Evolutionary conservation across 495 filamentous ascomycete species (phyloP).

Genomic region (Aspergillus conjunctus): DNA sequence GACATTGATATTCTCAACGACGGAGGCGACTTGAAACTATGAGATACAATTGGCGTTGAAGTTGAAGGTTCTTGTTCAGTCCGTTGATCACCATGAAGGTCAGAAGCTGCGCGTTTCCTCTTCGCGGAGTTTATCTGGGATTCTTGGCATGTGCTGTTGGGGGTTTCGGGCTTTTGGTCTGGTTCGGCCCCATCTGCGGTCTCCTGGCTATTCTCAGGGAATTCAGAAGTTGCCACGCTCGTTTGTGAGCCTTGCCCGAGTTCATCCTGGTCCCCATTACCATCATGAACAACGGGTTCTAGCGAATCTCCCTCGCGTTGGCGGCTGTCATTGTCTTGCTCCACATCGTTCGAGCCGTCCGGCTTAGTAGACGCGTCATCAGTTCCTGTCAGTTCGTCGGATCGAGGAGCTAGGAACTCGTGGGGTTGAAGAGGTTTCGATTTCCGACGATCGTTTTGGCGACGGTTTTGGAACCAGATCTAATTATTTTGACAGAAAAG

Average conservation of each 20-base stretch:
- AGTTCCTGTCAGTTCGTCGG: slow-evolving; percentile 53
- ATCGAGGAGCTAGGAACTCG: slow-evolving; percentile 67
- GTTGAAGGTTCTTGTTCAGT: slow-evolving; percentile 21
- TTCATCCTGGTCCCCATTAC: slow-evolving; percentile 33
- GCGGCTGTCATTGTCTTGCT: slow-evolving; percentile 27
- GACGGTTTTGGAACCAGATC: slow-evolving; percentile 99
- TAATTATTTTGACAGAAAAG: slow-evolving; percentile 34
- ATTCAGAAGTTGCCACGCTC: slow-evolving; percentile 39
- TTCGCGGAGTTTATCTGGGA: slow-evolving; percentile 33
- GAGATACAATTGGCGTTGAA: slow-evolving; percentile 18
- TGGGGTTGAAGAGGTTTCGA: slow-evolving; percentile 82
- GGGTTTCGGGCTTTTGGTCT: slow-evolving; percentile 10
- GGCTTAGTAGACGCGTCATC: slow-evolving; percentile 41
- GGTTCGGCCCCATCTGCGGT: slow-evolving; percentile 26
- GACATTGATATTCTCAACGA: slow-evolving; percentile 66
- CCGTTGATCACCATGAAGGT: slow-evolving; percentile 27
- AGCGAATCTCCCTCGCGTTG: slow-evolving; percentile 35
- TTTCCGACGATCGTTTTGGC: slow-evolving; percentile 91
- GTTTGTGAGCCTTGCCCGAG: slow-evolving; percentile 39
- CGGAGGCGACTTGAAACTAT: slow-evolving; percentile 43
- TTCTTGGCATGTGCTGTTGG: slow-evolving; percentile 25
- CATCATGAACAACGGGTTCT: slow-evolving; percentile 33
- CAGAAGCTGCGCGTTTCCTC: slow-evolving; percentile 43
- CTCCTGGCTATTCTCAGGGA: slow-evolving; percentile 33
- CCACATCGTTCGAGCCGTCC: slow-evolving; percentile 38